Conservation (phyloP, 495 filamentous ascomycete genomes). For the Penicillium argentinense region DNA sequence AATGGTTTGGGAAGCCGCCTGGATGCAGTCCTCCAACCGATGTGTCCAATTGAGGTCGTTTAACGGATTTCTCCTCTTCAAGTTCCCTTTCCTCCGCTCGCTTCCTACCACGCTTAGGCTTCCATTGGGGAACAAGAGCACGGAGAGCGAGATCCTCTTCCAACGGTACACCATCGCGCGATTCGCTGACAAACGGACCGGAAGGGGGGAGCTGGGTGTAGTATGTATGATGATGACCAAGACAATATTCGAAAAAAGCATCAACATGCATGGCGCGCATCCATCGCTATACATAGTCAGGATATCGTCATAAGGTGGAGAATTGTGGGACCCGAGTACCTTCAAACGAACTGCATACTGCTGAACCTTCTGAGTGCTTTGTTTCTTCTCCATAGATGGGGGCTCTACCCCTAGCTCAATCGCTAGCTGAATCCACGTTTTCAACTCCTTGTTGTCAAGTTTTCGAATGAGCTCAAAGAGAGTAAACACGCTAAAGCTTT, state of each 20-base stretch:
- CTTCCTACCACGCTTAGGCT: constrained; percentile 84
- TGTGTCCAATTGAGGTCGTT: constrained; percentile 69
- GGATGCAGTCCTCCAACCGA: constrained; percentile 60
- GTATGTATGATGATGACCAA: constrained; percentile 77
- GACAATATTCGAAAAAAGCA: constrained; percentile 91
- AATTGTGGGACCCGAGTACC: constrained; percentile 49
- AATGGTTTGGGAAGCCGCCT: constrained; percentile 49
- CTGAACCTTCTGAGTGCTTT: constrained; percentile 95
- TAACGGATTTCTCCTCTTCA: constrained; percentile 51
- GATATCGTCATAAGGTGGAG: too few species aligned
- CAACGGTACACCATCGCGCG: constrained; percentile 80
- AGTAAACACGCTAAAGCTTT: constrained; percentile 82
- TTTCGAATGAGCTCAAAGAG: constrained; percentile 81
- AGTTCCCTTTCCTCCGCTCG: constrained; percentile 75
- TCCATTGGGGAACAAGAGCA: constrained; percentile 84
- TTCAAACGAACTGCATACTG: constrained; percentile 95
- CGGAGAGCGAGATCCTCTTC: constrained; percentile 93
- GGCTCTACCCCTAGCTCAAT: constrained; percentile 88
- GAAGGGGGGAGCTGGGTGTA: constrained; percentile 75
- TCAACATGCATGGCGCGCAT: constrained; percentile 98
- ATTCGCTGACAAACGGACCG: constrained; percentile 59
- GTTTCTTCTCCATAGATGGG: constrained; percentile 78
- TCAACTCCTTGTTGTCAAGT: constrained; percentile 84
- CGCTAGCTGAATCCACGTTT: constrained; percentile 93
- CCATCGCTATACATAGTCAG: constrained; percentile 67